Conservation (phyloP, 139 green algal species). For the Parachlorella kessleri region DNA sequence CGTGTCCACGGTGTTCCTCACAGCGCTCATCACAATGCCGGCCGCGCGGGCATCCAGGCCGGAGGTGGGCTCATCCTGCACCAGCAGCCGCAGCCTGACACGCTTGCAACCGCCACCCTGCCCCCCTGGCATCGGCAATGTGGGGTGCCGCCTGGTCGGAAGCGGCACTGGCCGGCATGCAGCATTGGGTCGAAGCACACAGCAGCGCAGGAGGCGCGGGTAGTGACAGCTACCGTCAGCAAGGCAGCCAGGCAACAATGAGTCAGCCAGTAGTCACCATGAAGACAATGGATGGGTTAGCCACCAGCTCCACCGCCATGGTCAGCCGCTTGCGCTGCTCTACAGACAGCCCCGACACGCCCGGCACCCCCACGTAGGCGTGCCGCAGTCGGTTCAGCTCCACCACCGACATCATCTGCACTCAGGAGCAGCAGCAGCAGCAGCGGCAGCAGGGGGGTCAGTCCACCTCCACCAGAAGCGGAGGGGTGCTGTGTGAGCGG, state of each 20-base stretch:
- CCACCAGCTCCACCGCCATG: constrained; percentile 58
- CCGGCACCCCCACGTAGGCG: constrained; percentile 47
- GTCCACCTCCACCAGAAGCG: background rate
- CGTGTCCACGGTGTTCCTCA: constrained; percentile 50
- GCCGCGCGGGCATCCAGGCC: constrained; percentile 64
- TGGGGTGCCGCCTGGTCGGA: too few relatives aligned
- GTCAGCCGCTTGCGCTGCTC: constrained; percentile 65
- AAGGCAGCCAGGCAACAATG: too few relatives aligned
- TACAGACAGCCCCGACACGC: constrained; percentile 43
- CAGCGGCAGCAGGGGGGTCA: background rate
- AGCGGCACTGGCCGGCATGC: too few relatives aligned
- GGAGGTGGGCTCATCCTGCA: constrained; percentile 44
- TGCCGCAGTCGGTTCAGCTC: constrained; percentile 49
- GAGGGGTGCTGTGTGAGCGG: background rate
- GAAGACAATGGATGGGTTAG: constrained; percentile 42
- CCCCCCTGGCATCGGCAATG: too few relatives aligned
- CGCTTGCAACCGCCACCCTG: too few relatives aligned
- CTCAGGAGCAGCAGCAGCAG: background rate
- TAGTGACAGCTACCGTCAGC: too few relatives aligned
- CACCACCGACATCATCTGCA: constrained; percentile 58
- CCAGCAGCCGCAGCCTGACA: constrained; percentile 32
- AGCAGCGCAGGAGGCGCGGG: too few relatives aligned
- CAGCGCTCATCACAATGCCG: constrained; percentile 63
- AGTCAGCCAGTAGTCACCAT: too few relatives aligned
- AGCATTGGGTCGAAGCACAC: too few relatives aligned